Base-by-base conservation (phyloP, 2,329 filamentous ascomycete genomes). In the Plenodomus biglobosus region DNA sequence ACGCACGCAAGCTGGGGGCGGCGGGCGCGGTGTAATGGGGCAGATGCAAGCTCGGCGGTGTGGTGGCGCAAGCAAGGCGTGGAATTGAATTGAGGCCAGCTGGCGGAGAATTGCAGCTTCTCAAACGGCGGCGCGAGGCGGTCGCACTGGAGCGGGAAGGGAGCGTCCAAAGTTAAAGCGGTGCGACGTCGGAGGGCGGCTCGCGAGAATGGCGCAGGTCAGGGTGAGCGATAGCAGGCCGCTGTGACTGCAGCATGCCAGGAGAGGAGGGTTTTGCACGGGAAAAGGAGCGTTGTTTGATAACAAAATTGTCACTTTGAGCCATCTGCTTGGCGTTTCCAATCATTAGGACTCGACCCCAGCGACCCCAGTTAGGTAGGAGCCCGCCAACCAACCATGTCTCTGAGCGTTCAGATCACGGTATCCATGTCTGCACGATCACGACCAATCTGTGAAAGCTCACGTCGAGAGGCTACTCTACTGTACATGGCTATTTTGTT, bases 251-350 rank as follows among this genome's bases (percentile, higher is more conserved):
- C 54, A 38, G 44, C 43, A 55, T 34, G 44, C 48, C 50, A 53
- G 52, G 43, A 51, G 22, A 13, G 52, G 43, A 51, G 22, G 11
- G 37, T 34, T 45, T 38, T 48, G 48, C 42, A 53, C 42, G 46
- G 44, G 52, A 63, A 24, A 62, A 63, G 60, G 61, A 63, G 60
- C 53, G 20, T 44, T 56, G 53, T 52, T 53, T 44, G 54, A 48
- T 40, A 42, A 46, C 51, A 51, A 63, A 56, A 56, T 62, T 61
- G 44, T 47, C 27, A 44, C 53, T 39, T 59, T 40, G 45, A 52
- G 53, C 52, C 52, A 49, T 50, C 45, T 57, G 45, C 50, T 57
- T 55, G 53, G 59, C 55, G 39, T 53, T 4, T 37, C 8, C 8
- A 58, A 54, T 46, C 38, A 50, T 48, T 53, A 38, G 51, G 44